Percentiles rank a stretch among this genome's conserved stretches.
Evolutionary conservation across 2,329 filamentous ascomycete genomes (phyloP).

Genomic region (Penicillium oxalicum): DNA sequence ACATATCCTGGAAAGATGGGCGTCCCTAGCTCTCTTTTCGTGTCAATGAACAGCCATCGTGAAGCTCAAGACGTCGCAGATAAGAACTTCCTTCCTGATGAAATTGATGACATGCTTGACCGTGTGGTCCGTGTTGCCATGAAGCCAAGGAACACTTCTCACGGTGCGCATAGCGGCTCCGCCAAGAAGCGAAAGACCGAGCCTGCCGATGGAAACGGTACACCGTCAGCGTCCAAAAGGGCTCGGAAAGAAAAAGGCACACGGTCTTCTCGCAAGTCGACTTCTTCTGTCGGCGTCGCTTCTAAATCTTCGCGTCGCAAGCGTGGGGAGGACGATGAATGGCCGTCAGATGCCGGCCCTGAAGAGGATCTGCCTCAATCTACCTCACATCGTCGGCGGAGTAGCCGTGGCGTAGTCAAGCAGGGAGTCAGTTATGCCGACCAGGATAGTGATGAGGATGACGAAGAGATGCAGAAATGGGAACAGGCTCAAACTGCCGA

Average conservation of each 20-base stretch:
- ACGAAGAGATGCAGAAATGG: slow-evolving; percentile 38
- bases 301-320: slow-evolving; percentile 34
- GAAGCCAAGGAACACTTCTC: slow-evolving; percentile 49
- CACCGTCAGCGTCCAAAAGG: slow-evolving; percentile 25
- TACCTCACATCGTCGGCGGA: slow-evolving; percentile 34
- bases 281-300: slow-evolving; percentile 19
- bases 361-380: slow-evolving; percentile 29
- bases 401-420: slow-evolving; percentile 31
- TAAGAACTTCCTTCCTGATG: slow-evolving; percentile 75
- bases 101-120: slow-evolving; percentile 69
- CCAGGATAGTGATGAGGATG: slow-evolving; percentile 41
- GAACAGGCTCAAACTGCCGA: slow-evolving; percentile 24
- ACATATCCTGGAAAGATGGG: slow-evolving; percentile 75
- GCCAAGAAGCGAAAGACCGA: slow-evolving; percentile 41
- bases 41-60: slow-evolving; percentile 66
- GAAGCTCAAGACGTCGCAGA: slow-evolving; percentile 79
- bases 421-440: slow-evolving; percentile 41
- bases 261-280: slow-evolving; percentile 30
- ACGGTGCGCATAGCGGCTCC: slow-evolving; percentile 16
- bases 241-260: slow-evolving; percentile 26
- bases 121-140: slow-evolving; percentile 64
- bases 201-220: slow-evolving; percentile 22
- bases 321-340: slow-evolving; percentile 36
- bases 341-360: slow-evolving; percentile 40
- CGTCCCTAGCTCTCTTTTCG: slow-evolving; percentile 73